Conservation (phyloP, 2,329 filamentous ascomycete species). For the Hypomyces rosellus region DNA sequence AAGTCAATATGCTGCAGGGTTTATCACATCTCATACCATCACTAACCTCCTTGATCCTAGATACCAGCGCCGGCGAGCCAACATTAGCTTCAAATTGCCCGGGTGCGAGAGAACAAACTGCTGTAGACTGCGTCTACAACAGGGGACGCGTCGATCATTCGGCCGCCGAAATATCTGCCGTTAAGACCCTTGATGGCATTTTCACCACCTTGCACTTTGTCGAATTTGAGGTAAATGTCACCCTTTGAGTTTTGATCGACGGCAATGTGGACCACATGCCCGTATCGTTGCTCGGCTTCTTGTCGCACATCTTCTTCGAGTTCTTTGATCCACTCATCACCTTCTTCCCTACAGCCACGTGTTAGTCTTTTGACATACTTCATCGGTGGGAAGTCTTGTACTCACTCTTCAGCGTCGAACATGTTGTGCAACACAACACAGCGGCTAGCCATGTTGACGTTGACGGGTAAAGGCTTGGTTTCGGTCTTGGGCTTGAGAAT, state of each 20-base stretch:
- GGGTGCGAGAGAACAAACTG: slow-evolving; percentile 85
- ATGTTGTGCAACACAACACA: slow-evolving; percentile 94
- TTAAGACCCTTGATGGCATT: slow-evolving; percentile 98
- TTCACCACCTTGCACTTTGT: slow-evolving; percentile 88
- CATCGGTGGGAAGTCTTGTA: slow-evolving; percentile 27
- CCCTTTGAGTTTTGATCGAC: slow-evolving; percentile 89
- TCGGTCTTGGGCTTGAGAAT: slow-evolving; percentile 74
- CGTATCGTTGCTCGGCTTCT: slow-evolving; percentile 94
- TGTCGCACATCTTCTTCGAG: slow-evolving; percentile 87
- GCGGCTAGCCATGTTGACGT: slow-evolving; percentile 85
- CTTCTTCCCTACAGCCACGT: slow-evolving; percentile 62
- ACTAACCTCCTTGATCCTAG: slow-evolving; percentile 43
- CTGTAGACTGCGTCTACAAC: slow-evolving; percentile 99
- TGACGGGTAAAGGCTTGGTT: slow-evolving; percentile 70
- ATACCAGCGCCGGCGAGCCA: slow-evolving; percentile 38
- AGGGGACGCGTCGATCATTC: slow-evolving; percentile 87
- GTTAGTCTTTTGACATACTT: too few relatives aligned
- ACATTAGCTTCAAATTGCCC: slow-evolving; percentile 66
- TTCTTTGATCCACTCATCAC: slow-evolving; percentile 84
- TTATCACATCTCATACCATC: slow-evolving; percentile 3
- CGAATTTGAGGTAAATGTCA: slow-evolving; percentile 98
- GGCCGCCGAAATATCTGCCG: slow-evolving; percentile 89
- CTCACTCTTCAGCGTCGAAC: slow-evolving; percentile 89
- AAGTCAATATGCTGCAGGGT: neutral
- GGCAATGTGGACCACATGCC: slow-evolving; percentile 93